Evolutionary conservation across 1,284 basidiomycete genomes (phyloP).

Genomic region (Austropuccinia psidii): DNA sequence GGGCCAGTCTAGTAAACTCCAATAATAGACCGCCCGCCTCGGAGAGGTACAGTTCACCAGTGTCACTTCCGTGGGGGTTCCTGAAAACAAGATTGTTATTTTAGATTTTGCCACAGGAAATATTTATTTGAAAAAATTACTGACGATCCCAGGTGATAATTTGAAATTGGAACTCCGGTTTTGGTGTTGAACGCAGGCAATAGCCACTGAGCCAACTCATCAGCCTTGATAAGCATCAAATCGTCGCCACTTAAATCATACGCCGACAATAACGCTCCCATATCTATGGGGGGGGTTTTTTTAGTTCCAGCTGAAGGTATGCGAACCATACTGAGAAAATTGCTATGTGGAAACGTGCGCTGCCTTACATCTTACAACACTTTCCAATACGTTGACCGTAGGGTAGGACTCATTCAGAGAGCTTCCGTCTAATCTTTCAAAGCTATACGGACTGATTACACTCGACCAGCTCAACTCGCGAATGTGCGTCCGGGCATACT

Average conservation of each 20-base stretch:
- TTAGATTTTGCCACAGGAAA: background rate
- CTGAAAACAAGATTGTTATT: background rate
- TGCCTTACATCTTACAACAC: slow-evolving; percentile 24
- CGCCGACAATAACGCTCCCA: slow-evolving; percentile 31
- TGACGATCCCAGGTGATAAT: slow-evolving; percentile 48
- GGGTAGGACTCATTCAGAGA: too few relatives aligned
- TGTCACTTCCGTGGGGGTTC: slow-evolving; percentile 13
- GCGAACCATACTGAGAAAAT: too few relatives aligned
- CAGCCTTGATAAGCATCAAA: slow-evolving; percentile 56
- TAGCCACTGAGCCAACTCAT: slow-evolving; percentile 64
- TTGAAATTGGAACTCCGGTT: slow-evolving; percentile 50
- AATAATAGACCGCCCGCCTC: slow-evolving; percentile 53
- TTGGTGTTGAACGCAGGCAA: slow-evolving; percentile 52
- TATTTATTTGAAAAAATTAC: background rate
- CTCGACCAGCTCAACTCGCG: slow-evolving; percentile 34
- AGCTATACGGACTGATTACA: background rate
- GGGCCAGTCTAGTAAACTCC: slow-evolving; percentile 53
- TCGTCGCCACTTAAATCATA: slow-evolving; percentile 35
- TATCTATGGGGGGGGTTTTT: too few relatives aligned
- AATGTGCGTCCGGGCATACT: slow-evolving; percentile 36
- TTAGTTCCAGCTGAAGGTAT: too few relatives aligned
- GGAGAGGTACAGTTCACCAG: slow-evolving; percentile 37
- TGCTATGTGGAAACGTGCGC: too few relatives aligned
- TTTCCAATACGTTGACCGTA: slow-evolving; percentile 25
- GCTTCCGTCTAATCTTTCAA: too few relatives aligned